Conservation (phyloP, 2,329 filamentous ascomycete genomes). For the Ceratocystis cubensis region DNA sequence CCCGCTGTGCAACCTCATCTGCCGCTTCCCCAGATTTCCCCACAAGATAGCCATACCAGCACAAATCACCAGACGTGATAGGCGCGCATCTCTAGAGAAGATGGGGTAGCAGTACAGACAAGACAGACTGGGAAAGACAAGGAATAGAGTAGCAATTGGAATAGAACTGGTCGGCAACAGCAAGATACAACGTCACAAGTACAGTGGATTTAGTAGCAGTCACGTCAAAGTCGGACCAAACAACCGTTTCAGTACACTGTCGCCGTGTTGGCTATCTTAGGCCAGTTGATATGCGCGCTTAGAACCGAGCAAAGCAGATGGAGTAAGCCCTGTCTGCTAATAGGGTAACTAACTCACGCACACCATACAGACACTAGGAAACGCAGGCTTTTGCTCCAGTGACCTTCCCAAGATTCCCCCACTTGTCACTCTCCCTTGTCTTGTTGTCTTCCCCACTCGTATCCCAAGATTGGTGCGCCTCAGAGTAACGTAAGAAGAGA, state of each 20-base stretch:
- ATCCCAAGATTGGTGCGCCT: slow-evolving; percentile 3
- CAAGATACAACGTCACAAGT: background rate
- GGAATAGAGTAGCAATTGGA: too few species aligned
- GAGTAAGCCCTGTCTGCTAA: background rate
- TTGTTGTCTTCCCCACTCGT: background rate
- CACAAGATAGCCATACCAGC: background rate
- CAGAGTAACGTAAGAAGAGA: background rate
- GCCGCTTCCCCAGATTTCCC: slow-evolving; percentile 10
- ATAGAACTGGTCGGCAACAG: background rate
- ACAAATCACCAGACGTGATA: background rate
- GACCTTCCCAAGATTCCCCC: background rate
- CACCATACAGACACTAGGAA: background rate
- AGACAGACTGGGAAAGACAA: too few species aligned
- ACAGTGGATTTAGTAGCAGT: background rate
- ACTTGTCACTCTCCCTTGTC: background rate
- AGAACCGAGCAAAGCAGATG: background rate
- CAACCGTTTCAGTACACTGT: background rate
- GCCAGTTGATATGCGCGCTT: background rate
- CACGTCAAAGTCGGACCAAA: background rate
- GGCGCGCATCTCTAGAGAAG: slow-evolving; percentile 1
- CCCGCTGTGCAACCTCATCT: background rate
- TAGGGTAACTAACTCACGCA: too few species aligned
- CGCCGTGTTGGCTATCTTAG: background rate
- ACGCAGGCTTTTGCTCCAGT: background rate
- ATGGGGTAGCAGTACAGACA: background rate